These are phyloP conservation scores for Pleurotus eryngii DNA, from an alignment of 768 basidiomycete genomes.

Conservation along the genomic window DNA sequence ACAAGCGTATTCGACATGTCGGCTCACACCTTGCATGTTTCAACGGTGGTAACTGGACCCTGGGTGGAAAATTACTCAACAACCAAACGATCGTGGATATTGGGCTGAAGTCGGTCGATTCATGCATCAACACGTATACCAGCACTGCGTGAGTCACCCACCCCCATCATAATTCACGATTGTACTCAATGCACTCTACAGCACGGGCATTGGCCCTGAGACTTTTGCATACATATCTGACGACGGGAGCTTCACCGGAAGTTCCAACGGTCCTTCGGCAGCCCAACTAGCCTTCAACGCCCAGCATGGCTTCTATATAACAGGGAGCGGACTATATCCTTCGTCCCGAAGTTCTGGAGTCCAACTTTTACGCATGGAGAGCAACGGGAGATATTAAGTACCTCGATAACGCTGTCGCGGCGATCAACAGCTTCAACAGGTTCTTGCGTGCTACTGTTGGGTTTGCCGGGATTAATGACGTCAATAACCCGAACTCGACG, in stretches of 20 bases:
- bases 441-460: slow-evolving; percentile 46
- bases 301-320: slow-evolving; percentile 65
- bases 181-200: slow-evolving; percentile 17
- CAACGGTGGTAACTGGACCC: slow-evolving; percentile 73
- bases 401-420: slow-evolving; percentile 57
- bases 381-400: slow-evolving; percentile 69
- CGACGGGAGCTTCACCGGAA: slow-evolving; percentile 64
- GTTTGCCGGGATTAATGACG: slow-evolving; percentile 56
- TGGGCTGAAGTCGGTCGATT: slow-evolving; percentile 61
- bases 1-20: slow-evolving; percentile 47
- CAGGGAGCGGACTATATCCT: slow-evolving; percentile 51
- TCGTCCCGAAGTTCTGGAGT: slow-evolving; percentile 77
- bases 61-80: slow-evolving; percentile 66
- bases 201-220: slow-evolving; percentile 79
- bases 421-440: slow-evolving; percentile 55
- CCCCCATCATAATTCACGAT: neutral
- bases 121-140: slow-evolving; percentile 81
- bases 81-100: slow-evolving; percentile 67
- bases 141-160: slow-evolving; percentile 51
- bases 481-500: slow-evolving; percentile 37
- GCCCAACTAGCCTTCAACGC: slow-evolving; percentile 51
- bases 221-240: slow-evolving; percentile 57
- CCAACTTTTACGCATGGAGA: slow-evolving; percentile 78
- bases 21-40: slow-evolving; percentile 77
- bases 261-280: slow-evolving; percentile 22